phyloP scores from a whole-genome alignment of 1,139 yeast species.

The Blastobotrys malaysiensis region DNA sequence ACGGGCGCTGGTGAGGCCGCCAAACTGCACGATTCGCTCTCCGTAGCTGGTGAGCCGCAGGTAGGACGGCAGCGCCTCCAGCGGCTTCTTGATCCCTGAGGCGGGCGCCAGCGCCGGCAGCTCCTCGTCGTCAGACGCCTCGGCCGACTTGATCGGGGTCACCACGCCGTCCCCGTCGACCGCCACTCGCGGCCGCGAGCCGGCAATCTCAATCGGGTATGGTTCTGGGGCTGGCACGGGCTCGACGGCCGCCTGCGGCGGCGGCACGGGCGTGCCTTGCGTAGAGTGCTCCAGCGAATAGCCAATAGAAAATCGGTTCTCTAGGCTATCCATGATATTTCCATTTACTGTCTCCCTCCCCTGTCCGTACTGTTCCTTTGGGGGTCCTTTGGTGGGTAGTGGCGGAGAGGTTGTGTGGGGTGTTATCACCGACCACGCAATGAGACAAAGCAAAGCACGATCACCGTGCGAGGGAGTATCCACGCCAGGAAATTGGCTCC shows the following conservation, averaged over 20 bases:
- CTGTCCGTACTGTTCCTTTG: neutral
- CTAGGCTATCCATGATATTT: slow-evolving; percentile 11
- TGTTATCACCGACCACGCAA: too few species aligned
- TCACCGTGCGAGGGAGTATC: too few species aligned
- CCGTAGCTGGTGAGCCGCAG: slow-evolving; percentile 27
- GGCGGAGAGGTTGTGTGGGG: too few species aligned
- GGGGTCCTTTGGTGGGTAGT: too few species aligned
- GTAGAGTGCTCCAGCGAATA: slow-evolving; percentile 19
- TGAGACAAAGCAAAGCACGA: too few species aligned
- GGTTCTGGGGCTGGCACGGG: slow-evolving; percentile 20
- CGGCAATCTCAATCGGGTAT: slow-evolving; percentile 17
- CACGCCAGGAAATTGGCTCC: too few species aligned
- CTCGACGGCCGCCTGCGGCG: slow-evolving; percentile 13
- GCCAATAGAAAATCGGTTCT: slow-evolving; percentile 19
- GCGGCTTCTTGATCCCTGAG: neutral
- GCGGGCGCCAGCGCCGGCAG: neutral
- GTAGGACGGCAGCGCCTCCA: slow-evolving; percentile 21
- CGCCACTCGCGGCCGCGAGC: slow-evolving; percentile 6
- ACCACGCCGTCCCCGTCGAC: slow-evolving; percentile 11
- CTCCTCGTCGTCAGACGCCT: slow-evolving; percentile 1
- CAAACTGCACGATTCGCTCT: slow-evolving; percentile 19
- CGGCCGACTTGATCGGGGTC: slow-evolving; percentile 12
- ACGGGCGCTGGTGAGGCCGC: neutral
- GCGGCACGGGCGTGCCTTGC: slow-evolving; percentile 17
- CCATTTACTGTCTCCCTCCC: neutral